phyloP scores from a whole-genome alignment of 73 alveolate species.

The Uronychia setigera region DNA sequence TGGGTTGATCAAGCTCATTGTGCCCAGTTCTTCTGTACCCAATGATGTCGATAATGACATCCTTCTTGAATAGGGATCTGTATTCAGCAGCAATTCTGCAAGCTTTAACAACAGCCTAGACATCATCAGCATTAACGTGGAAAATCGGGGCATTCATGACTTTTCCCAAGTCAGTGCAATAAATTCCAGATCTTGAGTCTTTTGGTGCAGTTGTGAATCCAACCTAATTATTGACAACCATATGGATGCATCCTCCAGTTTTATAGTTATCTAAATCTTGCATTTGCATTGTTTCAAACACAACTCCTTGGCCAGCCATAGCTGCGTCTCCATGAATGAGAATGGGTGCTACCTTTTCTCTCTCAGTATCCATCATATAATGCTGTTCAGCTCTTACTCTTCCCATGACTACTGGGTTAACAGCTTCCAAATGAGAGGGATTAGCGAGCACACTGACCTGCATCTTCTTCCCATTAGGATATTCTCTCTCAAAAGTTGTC shows the following conservation, averaged over 20 bases:
- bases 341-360: constrained; percentile 60
- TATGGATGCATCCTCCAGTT: constrained; percentile 91
- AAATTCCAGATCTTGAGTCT: constrained; percentile 79
- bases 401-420: constrained; percentile 93
- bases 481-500: constrained; percentile 46
- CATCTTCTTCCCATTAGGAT: constrained; percentile 39
- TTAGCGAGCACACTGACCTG: constrained; percentile 76
- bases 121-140: constrained; percentile 90
- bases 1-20: constrained; percentile 96
- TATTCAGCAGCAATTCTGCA: constrained; percentile 84
- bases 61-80: constrained; percentile 67
- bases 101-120: constrained; percentile 60
- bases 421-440: constrained; percentile 96
- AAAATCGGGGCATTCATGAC: constrained; percentile 88
- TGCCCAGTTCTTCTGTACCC: constrained; percentile 96
- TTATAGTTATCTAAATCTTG: constrained; percentile 77
- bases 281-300: constrained; percentile 93
- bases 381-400: constrained; percentile 86
- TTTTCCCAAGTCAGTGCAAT: constrained; percentile 89
- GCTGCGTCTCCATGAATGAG: constrained; percentile 96
- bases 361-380: constrained; percentile 57
- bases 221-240: constrained; percentile 91
- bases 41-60: constrained; percentile 80
- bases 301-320: constrained; percentile 97
- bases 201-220: constrained; percentile 94